Conservation (phyloP, 2,329 filamentous ascomycete species). For the Macroventuria anomochaeta region DNA sequence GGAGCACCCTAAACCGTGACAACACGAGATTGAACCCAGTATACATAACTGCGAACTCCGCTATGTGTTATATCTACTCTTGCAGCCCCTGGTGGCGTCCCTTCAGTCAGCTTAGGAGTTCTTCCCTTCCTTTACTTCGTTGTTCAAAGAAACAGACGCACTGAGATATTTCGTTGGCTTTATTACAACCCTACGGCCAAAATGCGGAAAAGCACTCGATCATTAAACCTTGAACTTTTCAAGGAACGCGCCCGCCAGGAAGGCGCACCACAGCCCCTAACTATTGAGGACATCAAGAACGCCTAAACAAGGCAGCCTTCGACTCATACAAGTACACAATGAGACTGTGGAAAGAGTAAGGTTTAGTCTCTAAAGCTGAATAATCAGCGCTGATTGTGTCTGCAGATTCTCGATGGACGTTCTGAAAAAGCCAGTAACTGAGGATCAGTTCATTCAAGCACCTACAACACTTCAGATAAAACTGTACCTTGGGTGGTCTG, state of each 20-base stretch:
- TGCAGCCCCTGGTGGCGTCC: too few relatives aligned
- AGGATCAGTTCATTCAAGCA: not conserved
- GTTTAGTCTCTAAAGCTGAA: conserved; percentile 9
- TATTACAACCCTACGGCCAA: too few relatives aligned
- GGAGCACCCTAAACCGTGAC: too few relatives aligned
- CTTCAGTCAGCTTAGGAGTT: too few relatives aligned
- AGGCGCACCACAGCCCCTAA: not conserved
- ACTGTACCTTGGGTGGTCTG: conserved; percentile 14
- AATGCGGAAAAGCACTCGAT: not conserved
- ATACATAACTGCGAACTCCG: too few relatives aligned
- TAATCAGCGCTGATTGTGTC: not conserved
- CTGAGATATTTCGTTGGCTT: too few relatives aligned
- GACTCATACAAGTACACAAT: not conserved
- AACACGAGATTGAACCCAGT: too few relatives aligned
- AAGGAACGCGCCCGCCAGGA: not conserved
- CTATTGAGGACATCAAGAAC: not conserved
- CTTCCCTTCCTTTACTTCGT: too few relatives aligned
- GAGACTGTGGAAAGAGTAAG: not conserved
- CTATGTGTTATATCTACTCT: too few relatives aligned
- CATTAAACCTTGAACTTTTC: not conserved
- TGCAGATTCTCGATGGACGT: not conserved
- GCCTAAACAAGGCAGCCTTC: not conserved
- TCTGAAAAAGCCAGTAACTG: not conserved
- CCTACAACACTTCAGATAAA: not conserved
- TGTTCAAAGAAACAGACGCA: too few relatives aligned